Evolutionary conservation across 2,329 filamentous ascomycete genomes (phyloP).

Genomic region (Aspergillus sp.): DNA sequence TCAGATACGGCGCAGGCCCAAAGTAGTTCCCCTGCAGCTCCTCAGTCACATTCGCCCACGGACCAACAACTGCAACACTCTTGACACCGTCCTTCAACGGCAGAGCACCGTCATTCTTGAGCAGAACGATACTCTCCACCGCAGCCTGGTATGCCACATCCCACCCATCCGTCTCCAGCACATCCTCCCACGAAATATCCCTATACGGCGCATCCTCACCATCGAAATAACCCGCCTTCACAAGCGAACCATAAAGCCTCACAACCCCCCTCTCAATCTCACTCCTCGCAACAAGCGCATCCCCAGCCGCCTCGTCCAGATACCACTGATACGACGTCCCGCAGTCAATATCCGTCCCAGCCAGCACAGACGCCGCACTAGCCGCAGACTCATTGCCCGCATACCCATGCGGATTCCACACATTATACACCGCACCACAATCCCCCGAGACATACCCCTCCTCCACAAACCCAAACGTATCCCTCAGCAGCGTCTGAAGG

Average conservation of each 20-base stretch:
- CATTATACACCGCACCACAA: constrained; percentile 63
- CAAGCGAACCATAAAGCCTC: constrained; percentile 51
- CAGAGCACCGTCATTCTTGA: constrained; percentile 55
- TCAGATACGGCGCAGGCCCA: constrained; percentile 57
- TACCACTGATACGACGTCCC: constrained; percentile 51
- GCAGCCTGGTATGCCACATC: constrained; percentile 57
- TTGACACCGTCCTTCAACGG: constrained; percentile 43
- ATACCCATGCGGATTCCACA: constrained; percentile 57
- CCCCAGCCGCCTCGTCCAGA: constrained; percentile 44
- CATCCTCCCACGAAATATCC: constrained; percentile 55
- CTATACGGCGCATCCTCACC: constrained; percentile 48
- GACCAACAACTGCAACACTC: constrained; percentile 56
- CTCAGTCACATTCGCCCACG: constrained; percentile 58
- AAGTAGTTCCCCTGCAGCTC: constrained; percentile 62
- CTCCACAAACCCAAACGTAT: constrained; percentile 64
- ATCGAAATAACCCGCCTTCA: constrained; percentile 56
- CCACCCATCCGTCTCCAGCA: constrained; percentile 55
- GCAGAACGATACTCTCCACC: constrained; percentile 48
- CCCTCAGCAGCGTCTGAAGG: constrained; percentile 61
- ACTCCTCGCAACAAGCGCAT: constrained; percentile 46
- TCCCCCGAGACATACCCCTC: constrained; percentile 64
- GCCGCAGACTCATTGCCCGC: constrained; percentile 45
- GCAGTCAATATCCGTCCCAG: constrained; percentile 56
- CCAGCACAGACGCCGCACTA: constrained; percentile 50
- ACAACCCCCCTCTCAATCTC: constrained; percentile 49